Percentiles rank a stretch among this genome's conserved stretches.
Evolutionary conservation across 306 rosid species (phyloP).

Genomic region (Sechiopsis laciniata): DNA sequence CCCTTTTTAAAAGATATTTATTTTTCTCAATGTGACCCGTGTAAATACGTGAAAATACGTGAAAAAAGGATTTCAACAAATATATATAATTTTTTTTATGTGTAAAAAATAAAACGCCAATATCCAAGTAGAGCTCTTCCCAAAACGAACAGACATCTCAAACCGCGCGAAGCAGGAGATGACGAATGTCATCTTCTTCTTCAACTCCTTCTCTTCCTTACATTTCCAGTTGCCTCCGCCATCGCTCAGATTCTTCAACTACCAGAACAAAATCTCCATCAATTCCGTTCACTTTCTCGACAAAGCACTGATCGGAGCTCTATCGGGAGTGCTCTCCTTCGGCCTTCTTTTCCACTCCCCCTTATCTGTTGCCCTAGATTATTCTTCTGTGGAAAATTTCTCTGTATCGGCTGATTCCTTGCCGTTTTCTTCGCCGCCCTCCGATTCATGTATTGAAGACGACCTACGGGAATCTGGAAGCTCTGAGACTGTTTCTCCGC

Average conservation of each 20-base stretch:
- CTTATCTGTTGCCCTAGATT: slow-evolving; percentile 32
- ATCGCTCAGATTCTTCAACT: slow-evolving; percentile 9
- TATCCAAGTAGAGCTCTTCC: not conserved
- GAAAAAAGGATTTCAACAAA: no score
- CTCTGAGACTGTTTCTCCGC: slow-evolving; percentile 29
- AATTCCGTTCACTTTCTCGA: slow-evolving; percentile 25
- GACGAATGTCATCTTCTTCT: slow-evolving; percentile 37
- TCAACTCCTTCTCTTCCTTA: slow-evolving; percentile 29
- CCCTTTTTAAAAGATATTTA: no score
- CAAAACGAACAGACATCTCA: slow-evolving; percentile 7
- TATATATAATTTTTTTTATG: no score
- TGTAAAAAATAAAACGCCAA: not conserved
- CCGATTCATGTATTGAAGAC: slow-evolving; percentile 39
- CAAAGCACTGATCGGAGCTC: slow-evolving; percentile 31
- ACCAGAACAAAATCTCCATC: not conserved
- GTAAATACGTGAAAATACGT: no score
- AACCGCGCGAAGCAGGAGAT: slow-evolving; percentile 24
- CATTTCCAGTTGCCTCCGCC: slow-evolving; percentile 23
- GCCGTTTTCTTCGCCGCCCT: slow-evolving; percentile 23
- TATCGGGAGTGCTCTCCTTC: slow-evolving; percentile 46
- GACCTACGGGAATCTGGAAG: slow-evolving; percentile 22
- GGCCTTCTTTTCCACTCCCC: slow-evolving; percentile 36
- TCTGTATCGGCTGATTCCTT: not conserved
- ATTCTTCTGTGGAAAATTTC: slow-evolving; percentile 14
- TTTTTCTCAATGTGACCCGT: no score